Conservation (phyloP, 1,139 yeast species). For the Kodamaea fungicola region DNA sequence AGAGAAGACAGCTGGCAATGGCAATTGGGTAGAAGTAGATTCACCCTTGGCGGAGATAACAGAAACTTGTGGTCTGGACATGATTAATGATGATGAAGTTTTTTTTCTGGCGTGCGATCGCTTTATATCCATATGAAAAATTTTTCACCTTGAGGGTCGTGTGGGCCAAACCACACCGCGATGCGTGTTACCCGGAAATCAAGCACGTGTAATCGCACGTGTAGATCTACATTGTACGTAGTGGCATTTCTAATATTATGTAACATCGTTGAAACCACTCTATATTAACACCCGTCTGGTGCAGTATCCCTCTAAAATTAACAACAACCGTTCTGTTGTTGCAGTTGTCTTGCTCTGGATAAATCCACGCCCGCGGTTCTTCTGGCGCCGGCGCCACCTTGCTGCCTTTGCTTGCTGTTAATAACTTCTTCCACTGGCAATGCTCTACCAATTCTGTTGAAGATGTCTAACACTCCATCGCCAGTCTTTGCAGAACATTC, state of each 20-base stretch:
- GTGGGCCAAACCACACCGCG: slow-evolving; percentile 1
- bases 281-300: not conserved
- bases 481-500: slow-evolving; percentile 50
- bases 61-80: slow-evolving; percentile 91
- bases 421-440: slow-evolving; percentile 43
- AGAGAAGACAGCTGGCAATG: slow-evolving; percentile 97
- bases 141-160: slow-evolving; percentile 7
- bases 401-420: slow-evolving; percentile 23
- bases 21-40: slow-evolving; percentile 78
- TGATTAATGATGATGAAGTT: slow-evolving; percentile 25
- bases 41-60: slow-evolving; percentile 89
- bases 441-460: slow-evolving; percentile 39
- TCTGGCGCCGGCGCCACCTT: slow-evolving; percentile 18
- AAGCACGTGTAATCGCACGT: not conserved
- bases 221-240: not conserved
- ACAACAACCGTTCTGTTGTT: slow-evolving; percentile 28
- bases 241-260: too few relatives aligned
- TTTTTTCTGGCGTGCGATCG: not conserved
- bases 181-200: slow-evolving; percentile 5
- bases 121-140: slow-evolving; percentile 2
- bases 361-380: slow-evolving; percentile 37
- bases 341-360: slow-evolving; percentile 28
- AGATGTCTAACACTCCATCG: slow-evolving; percentile 44
- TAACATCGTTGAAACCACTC: too few relatives aligned
- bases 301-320: slow-evolving; percentile 5